Base-by-base conservation (phyloP, 164 flowering plant genomes). In the Stephania cephalantha region DNA sequence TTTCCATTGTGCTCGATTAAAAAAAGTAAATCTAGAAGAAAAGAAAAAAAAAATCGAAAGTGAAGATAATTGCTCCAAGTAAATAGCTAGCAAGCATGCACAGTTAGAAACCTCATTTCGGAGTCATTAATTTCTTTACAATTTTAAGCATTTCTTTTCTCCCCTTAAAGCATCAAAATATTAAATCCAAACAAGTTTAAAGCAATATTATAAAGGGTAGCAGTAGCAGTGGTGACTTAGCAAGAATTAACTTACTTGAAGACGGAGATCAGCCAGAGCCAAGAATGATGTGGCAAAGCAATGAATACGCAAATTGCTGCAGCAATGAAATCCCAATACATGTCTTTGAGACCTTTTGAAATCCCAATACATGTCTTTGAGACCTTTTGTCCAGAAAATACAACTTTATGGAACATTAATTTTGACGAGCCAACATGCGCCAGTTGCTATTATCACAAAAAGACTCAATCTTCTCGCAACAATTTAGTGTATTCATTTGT, bases 221-320 rank as follows among this genome's bases (percentile, higher is more conserved):
- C 13, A 50, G 13, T 8, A 31, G 35, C 35, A 31, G 35, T 50
- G 55, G 55, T 50, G 55, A 50, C 15, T 50, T 9, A 50, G 55
- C n/a, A n/a, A n/a, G n/a, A n/a, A n/a, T n/a, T n/a, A n/a, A n/a
- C 97, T 86, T 86, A 95, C 98, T 87, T 95, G 83, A 95, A 95
- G 66, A 88, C 80, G 55, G 91, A 84, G 75, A 89, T 84, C 18
- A 92, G 85, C 97, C 97, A 91, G 69, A 92, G 93, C 98, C 98
- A 95, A 29, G 92, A 85, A 78, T 91, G 91, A 48, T 18, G 77
- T 15, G 92, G 90, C 80, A 83, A 72, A 65, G 97, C 95, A 53
- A 94, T 72, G 81, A 88, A 84, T 64, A 88, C 80, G 71, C 98
- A 92, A 66, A 89, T 79, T 44, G 83, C 88, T 61, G 88, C 95